Evolutionary conservation across 495 filamentous ascomycete genomes (phyloP).

Genomic region (Penicillium soppii): DNA sequence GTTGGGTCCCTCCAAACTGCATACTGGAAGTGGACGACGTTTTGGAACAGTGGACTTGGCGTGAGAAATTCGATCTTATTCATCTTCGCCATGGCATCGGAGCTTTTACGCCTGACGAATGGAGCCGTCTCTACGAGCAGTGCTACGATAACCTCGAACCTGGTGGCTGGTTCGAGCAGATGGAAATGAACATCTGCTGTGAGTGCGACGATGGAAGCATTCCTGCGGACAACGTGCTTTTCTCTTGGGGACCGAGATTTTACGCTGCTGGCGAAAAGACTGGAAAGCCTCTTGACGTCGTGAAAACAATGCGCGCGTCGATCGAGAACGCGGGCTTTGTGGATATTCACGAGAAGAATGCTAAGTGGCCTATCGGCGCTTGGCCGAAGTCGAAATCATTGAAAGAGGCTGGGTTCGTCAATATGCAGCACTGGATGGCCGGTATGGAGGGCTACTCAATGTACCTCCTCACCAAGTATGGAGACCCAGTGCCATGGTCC

Average conservation of each 20-base stretch:
- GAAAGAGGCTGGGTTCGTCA: constrained; percentile 61
- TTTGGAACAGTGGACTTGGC: not conserved
- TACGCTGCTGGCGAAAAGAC: constrained; percentile 6
- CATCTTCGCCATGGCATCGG: constrained; percentile 16
- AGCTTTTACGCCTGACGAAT: constrained; percentile 15
- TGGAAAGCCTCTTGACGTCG: not conserved
- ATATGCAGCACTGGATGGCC: constrained; percentile 53
- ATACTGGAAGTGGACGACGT: constrained; percentile 22
- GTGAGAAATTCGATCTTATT: constrained; percentile 22
- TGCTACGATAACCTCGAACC: constrained; percentile 28
- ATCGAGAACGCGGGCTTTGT: constrained; percentile 28
- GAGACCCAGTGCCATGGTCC: not conserved
- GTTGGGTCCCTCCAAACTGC: constrained; percentile 23
- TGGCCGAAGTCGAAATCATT: constrained; percentile 62
- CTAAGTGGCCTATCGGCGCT: constrained; percentile 60
- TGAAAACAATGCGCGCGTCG: constrained; percentile 8
- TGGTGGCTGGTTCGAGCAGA: constrained; percentile 52
- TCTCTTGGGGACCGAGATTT: constrained; percentile 12
- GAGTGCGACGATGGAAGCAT: constrained; percentile 41
- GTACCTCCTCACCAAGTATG: constrained; percentile 7
- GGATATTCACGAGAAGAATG: constrained; percentile 32
- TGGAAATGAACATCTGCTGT: constrained; percentile 40
- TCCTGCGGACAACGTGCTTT: constrained; percentile 23
- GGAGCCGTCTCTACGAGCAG: constrained; percentile 22
- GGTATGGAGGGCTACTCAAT: constrained; percentile 1